phyloP scores from a whole-genome alignment of 495 filamentous ascomycete genomes.

The Immersiella caudata region DNA sequence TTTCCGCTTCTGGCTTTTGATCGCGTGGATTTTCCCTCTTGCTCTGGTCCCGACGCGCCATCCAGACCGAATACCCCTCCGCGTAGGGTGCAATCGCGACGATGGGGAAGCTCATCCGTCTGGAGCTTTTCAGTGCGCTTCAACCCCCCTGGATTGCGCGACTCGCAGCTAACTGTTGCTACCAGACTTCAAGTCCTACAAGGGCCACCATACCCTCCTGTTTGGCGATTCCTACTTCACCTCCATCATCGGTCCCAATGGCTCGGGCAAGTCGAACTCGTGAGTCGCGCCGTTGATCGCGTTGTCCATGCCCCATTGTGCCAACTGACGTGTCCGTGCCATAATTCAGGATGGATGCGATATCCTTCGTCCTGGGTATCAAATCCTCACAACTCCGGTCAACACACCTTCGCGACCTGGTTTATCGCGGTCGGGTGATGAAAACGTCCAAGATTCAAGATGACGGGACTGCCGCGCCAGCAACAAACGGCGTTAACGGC shows the following conservation, averaged over 20 bases:
- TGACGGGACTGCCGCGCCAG: conserved; percentile 70
- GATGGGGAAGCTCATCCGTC: conserved; percentile 85
- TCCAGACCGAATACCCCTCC: conserved; percentile 27
- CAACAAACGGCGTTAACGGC: conserved; percentile 57
- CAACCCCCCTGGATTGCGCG: neutral
- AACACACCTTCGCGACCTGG: conserved; percentile 88
- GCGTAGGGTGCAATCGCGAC: conserved; percentile 29
- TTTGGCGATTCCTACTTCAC: conserved; percentile 99
- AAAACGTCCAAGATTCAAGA: conserved; percentile 87
- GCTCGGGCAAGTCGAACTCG: conserved; percentile 99
- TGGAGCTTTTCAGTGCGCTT: conserved; percentile 88
- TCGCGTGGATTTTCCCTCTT: conserved; percentile 23
- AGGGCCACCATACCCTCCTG: conserved; percentile 87
- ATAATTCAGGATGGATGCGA: conserved; percentile 93
- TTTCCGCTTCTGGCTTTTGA: neutral
- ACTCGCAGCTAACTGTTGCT: conserved; percentile 22
- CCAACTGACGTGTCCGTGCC: neutral
- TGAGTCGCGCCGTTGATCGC: conserved; percentile 47
- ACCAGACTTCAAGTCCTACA: conserved; percentile 98
- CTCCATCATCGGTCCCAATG: conserved; percentile 98
- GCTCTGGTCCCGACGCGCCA: conserved; percentile 1
- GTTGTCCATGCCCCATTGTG: neutral
- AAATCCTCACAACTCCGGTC: conserved; percentile 97
- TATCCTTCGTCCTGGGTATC: conserved; percentile 98
- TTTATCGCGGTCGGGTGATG: conserved; percentile 94